Evolutionary conservation across 73 alveolate species (phyloP).

Genomic region (Tetrahymena thermophila): DNA sequence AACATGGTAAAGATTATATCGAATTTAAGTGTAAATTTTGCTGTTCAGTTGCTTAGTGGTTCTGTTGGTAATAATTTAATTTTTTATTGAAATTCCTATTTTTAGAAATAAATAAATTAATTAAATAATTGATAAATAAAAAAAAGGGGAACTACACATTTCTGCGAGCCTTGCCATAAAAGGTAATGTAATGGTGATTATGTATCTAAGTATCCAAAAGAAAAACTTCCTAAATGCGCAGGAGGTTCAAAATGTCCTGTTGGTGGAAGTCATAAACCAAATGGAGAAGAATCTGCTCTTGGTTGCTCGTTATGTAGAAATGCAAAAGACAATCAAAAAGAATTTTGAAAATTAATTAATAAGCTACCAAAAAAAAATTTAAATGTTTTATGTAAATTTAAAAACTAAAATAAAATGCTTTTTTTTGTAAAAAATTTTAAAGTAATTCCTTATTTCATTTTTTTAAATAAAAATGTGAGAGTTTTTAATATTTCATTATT

Average conservation of each 20-base stretch:
- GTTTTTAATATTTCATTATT: no score
- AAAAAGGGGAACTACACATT: conserved; percentile 72
- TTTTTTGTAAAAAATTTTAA: no score
- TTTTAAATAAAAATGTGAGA: no score
- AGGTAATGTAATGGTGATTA: conserved; percentile 29
- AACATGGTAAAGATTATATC: conserved; percentile 80
- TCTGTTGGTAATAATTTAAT: conserved; percentile 58
- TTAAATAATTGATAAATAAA: no score
- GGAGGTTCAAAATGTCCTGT: conserved; percentile 22
- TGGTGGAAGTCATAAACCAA: conserved; percentile 33
- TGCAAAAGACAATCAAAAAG: neutral
- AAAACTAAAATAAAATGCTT: no score
- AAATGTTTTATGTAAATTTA: no score
- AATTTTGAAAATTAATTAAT: neutral
- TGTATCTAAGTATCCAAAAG: neutral
- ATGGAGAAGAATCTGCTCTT: conserved; percentile 35
- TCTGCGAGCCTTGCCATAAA: conserved; percentile 76
- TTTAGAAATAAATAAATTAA: no score
- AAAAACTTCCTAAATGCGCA: conserved; percentile 30
- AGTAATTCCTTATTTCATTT: no score
- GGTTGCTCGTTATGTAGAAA: conserved; percentile 45
- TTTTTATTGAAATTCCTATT: neutral
- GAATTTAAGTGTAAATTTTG: conserved; percentile 90
- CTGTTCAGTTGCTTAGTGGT: conserved; percentile 78
- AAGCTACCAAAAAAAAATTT: neutral